Conservation (phyloP, 2,329 filamentous ascomycete genomes). For the Penicillium sp. region DNA sequence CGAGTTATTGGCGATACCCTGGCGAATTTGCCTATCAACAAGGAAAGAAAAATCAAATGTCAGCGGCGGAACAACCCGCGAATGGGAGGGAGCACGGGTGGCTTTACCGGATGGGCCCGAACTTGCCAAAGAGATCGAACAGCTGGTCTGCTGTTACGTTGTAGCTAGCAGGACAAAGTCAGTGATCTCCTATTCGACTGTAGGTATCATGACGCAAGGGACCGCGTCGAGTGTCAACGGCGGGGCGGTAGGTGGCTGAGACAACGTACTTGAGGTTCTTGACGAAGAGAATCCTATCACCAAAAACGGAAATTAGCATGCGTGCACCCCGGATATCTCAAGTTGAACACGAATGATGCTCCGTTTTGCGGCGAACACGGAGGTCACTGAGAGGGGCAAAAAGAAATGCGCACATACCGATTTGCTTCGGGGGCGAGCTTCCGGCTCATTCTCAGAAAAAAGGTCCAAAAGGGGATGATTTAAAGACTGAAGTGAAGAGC, state of each 20-base stretch:
- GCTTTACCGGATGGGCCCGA: constrained; percentile 84
- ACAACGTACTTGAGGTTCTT: constrained; percentile 89
- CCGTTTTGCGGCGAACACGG: constrained; percentile 4
- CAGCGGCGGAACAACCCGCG: constrained; percentile 2
- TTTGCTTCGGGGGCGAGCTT: constrained; percentile 99
- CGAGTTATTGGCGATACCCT: constrained; percentile 93
- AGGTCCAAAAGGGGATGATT: constrained; percentile 18
- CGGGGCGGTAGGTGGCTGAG: constrained; percentile 3
- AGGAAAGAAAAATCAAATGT: constrained; percentile 16
- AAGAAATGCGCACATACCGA: constrained; percentile 59
- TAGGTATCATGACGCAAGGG: background rate
- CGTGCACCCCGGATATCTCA: background rate
- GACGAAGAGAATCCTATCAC: constrained; percentile 89
- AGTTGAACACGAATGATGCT: constrained; percentile 14
- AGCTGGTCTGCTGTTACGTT: constrained; percentile 97
- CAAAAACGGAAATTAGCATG: constrained; percentile 5
- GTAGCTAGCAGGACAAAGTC: constrained; percentile 59
- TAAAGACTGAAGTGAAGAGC: constrained; percentile 12
- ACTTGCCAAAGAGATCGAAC: constrained; percentile 98
- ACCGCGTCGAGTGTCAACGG: background rate
- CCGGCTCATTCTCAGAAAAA: constrained; percentile 40
- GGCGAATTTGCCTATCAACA: constrained; percentile 77
- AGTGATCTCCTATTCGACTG: constrained; percentile 3
- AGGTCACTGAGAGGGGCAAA: constrained; percentile 23
- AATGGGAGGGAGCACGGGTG: constrained; percentile 8